Conservation (phyloP, 495 filamentous ascomycete genomes). For the Hypoxylon crocopeplum region DNA sequence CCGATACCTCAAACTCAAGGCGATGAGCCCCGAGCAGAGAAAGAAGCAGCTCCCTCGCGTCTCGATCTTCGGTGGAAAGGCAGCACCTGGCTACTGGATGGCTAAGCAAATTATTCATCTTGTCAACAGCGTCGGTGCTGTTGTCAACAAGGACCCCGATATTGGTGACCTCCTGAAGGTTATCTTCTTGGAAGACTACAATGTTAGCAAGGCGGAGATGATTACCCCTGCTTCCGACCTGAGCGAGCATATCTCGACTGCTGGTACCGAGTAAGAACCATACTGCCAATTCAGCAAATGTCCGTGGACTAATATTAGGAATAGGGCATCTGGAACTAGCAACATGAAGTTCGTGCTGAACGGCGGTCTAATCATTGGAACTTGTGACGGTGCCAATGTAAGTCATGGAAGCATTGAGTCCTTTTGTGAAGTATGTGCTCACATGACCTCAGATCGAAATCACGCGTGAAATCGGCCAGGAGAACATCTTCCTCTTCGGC, state of each 20-base stretch:
- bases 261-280: constrained; percentile 77
- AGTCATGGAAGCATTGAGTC: constrained; percentile 41
- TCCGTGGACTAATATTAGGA: constrained; percentile 4
- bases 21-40: constrained; percentile 79
- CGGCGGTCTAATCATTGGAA: constrained; percentile 95
- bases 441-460: constrained; percentile 82
- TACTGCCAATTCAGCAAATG: not conserved
- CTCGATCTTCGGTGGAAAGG: constrained; percentile 97
- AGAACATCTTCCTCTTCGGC: constrained; percentile 98
- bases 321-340: constrained; percentile 62
- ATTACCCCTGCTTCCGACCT: constrained; percentile 94
- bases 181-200: constrained; percentile 97
- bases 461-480: constrained; percentile 92
- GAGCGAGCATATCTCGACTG: constrained; percentile 98
- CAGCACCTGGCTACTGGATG: constrained; percentile 99
- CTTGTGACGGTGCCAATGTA: constrained; percentile 97
- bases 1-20: constrained; percentile 88
- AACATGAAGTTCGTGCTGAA: constrained; percentile 99
- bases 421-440: not conserved
- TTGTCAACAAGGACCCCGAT: constrained; percentile 90
- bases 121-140: constrained; percentile 88
- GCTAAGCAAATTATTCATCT: constrained; percentile 98
- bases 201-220: constrained; percentile 98
- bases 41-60: constrained; percentile 92
- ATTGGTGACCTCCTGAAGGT: constrained; percentile 96